These are phyloP conservation scores for Calocera cornea DNA, from an alignment of 768 basidiomycete genomes.

Conservation along the genomic window DNA sequence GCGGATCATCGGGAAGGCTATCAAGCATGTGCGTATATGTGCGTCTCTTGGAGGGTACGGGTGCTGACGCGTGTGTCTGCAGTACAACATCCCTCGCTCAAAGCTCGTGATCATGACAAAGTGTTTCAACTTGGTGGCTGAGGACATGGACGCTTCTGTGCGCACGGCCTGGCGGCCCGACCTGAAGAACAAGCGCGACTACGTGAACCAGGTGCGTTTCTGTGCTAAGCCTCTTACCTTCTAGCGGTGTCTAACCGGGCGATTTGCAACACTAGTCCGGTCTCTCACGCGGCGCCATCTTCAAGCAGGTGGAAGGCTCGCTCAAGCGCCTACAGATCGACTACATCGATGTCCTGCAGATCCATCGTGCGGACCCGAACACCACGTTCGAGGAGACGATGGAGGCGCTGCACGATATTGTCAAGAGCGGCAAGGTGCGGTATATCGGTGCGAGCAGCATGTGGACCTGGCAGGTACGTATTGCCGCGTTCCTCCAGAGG, in stretches of 20 bases:
- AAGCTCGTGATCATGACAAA: conserved; percentile 12
- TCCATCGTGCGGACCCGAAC: conserved; percentile 32
- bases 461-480: conserved; percentile 35
- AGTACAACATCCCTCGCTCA: conserved; percentile 12
- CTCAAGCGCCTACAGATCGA: conserved; percentile 18
- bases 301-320: conserved; percentile 29
- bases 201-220: conserved; percentile 15
- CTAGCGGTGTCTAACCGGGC: too few species aligned
- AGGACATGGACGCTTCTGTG: background rate
- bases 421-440: conserved; percentile 47
- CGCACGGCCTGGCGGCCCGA: conserved; percentile 1
- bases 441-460: conserved; percentile 49
- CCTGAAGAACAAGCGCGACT: conserved; percentile 7
- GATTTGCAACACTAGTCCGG: too few species aligned
- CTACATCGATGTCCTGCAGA: conserved; percentile 15
- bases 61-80: background rate
- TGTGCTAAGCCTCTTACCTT: too few species aligned
- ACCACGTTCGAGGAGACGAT: conserved; percentile 37
- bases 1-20: conserved; percentile 8
- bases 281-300: conserved; percentile 18
- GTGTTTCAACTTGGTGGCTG: background rate
- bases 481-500: conserved; percentile 20
- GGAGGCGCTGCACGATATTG: conserved; percentile 55
- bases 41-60: background rate
- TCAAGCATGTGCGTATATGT: conserved; percentile 7